Evolutionary conservation across 148 eudicot species (phyloP).

Genomic region (Silene latifolia): DNA sequence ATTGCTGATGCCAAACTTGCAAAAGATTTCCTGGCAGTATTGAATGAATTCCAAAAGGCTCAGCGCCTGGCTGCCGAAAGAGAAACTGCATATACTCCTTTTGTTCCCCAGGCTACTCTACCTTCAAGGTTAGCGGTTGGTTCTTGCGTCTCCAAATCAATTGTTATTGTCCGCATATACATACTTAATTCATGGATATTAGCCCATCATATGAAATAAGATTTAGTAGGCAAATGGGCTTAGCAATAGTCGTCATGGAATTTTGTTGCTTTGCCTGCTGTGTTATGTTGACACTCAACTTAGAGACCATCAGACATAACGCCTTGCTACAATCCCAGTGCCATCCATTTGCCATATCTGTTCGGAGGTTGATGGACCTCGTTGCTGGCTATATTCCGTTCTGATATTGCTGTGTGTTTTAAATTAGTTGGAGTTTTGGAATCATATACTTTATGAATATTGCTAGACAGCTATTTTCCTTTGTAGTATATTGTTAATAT

Average conservation of each 20-base stretch:
- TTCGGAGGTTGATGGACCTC: no score
- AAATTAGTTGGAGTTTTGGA: no score
- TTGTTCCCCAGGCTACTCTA: slow-evolving; percentile 57
- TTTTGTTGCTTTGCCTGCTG: not conserved
- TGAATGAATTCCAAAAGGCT: slow-evolving; percentile 82
- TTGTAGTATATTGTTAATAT: not conserved
- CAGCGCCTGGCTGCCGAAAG: slow-evolving; percentile 88
- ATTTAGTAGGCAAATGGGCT: not conserved
- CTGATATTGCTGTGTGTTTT: no score
- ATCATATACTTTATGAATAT: not conserved
- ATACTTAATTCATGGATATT: not conserved
- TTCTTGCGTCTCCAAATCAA: slow-evolving; percentile 6
- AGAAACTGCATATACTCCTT: slow-evolving; percentile 78
- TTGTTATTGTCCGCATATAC: not conserved
- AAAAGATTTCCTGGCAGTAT: slow-evolving; percentile 74
- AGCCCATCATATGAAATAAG: not conserved
- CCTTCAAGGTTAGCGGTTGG: slow-evolving; percentile 53
- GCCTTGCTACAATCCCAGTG: no score
- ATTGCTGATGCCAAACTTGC: slow-evolving; percentile 87
- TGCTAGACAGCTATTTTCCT: no score
- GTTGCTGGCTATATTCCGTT: no score
- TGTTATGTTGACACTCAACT: no score
- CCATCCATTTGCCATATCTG: no score
- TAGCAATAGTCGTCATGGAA: not conserved
- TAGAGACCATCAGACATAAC: no score